These are phyloP conservation scores for Septoria petroselini DNA, from an alignment of 2,329 filamentous ascomycete species.

Conservation along the genomic window DNA sequence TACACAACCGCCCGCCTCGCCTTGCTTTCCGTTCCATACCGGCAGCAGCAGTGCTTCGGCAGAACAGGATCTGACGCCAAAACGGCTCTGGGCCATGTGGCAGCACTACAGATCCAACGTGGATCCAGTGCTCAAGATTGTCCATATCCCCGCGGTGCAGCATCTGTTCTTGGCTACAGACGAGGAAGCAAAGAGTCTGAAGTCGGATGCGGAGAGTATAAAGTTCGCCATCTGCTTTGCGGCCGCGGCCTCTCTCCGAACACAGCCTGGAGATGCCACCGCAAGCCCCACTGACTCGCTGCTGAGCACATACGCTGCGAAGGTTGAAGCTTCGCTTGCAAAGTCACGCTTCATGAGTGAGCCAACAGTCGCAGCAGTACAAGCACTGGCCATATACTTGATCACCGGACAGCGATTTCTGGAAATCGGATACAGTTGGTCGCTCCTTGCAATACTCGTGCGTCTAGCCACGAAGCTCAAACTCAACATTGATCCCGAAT, in stretches of 20 bases:
- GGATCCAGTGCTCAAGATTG: conserved; percentile 26
- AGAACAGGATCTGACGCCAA: conserved; percentile 15
- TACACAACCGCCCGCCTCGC: neutral
- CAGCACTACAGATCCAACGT: conserved; percentile 21
- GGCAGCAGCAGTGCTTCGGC: neutral
- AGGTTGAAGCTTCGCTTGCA: conserved; percentile 18
- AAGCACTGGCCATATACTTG: conserved; percentile 25
- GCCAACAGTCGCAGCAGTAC: conserved; percentile 21
- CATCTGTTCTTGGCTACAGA: conserved; percentile 18
- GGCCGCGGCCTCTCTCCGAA: conserved; percentile 21
- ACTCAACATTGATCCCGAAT: conserved; percentile 25
- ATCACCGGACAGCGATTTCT: conserved; percentile 20
- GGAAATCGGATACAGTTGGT: conserved; percentile 20
- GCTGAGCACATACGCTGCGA: conserved; percentile 17
- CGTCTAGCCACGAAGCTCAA: conserved; percentile 25
- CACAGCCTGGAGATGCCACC: conserved; percentile 5
- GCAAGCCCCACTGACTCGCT: conserved; percentile 9
- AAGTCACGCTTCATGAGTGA: conserved; percentile 19
- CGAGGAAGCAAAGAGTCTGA: conserved; percentile 5
- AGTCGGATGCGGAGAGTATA: conserved; percentile 18
- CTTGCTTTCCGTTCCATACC: conserved; percentile 13
- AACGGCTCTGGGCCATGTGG: conserved; percentile 23
- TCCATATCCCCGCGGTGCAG: conserved; percentile 20
- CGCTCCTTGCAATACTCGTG: conserved; percentile 22
- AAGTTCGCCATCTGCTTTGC: conserved; percentile 26